Conservation (phyloP, 306 rosid genomes). For the Trifolium dubium region DNA sequence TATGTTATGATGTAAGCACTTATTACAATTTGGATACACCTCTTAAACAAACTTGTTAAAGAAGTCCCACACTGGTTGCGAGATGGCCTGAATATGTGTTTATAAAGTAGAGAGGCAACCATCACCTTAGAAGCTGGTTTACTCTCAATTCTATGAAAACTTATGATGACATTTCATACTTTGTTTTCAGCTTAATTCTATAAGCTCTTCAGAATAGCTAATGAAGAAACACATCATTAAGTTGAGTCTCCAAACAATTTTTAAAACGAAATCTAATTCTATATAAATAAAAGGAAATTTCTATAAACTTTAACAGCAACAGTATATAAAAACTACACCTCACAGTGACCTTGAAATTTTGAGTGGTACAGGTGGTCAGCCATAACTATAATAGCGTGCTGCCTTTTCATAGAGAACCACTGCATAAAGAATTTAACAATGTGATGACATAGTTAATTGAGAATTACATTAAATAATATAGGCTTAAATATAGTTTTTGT, state of each 20-base stretch:
- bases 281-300: constrained; percentile 11
- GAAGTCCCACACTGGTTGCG: too few species aligned
- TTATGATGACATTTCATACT: too few species aligned
- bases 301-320: constrained; percentile 8
- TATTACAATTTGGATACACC: too few species aligned
- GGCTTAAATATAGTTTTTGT: background rate
- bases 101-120: too few species aligned
- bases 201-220: too few species aligned
- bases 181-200: too few species aligned
- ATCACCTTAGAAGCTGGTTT: too few species aligned
- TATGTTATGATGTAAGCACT: too few species aligned
- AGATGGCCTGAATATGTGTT: too few species aligned
- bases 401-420: constrained; percentile 96
- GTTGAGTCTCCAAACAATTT: background rate
- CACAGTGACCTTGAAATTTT: constrained; percentile 81
- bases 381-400: constrained; percentile 78
- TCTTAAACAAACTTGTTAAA: too few species aligned
- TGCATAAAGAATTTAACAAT: constrained; percentile 49
- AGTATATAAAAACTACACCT: constrained; percentile 51
- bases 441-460: constrained; percentile 29
- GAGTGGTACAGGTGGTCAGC: constrained; percentile 87
- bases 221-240: background rate
- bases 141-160: too few species aligned
- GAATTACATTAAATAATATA: background rate
- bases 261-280: constrained; percentile 4